Evolutionary conservation across 352 stramenopile species (phyloP), one percentile per base, ranked within the genome.

Genomic region (Globisporangium paddicum): DNA sequence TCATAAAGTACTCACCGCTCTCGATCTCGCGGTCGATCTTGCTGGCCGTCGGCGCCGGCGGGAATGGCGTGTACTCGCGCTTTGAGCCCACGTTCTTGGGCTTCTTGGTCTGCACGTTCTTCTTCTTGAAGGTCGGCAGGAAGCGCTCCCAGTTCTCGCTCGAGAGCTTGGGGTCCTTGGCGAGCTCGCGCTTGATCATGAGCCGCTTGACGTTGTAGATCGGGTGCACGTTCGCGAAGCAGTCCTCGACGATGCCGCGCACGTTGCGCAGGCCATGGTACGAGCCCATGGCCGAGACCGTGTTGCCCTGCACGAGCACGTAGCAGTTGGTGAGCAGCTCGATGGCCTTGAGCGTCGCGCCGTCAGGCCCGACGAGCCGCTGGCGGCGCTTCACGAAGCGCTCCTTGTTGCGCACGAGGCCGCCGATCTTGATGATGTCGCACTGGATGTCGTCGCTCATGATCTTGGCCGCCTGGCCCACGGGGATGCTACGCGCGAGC

Each of bases 161-260:
- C 63, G 90, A 75, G 10, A 99, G 81, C 58, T 97, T 97, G 16
- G 96, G 94, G 77, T 99, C 98, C 71, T 99, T 99, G 16, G 90
- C 93, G n/a, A 99, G 76, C 75, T 99, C 98, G 37, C 96, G 90
- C 77, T 99, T 98, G 74, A 99, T 99, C 98, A 99, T 99, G 21
- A 99, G 77, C n/a, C 95, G 96, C 82, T 99, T 99, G 59, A 99
- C 98, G 68, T 99, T 98, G 86, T 99, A 99, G 55, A 99, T 98
- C 32, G 98, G 98, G 69, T 99, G 98, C 42, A 99, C 95, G 73
- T 99, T 99, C n/a, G 97, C 93, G 70, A 99, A 99, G 72, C 97
- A 99, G 70, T 99, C 98, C 60, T 99, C 77, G 19, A 99, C 91
- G 35, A 99, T 98, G 53, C 97, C 98, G 46, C 97, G 89, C 37